Evolutionary conservation across 164 flowering plant species (phyloP).

Genomic region (Warburgia ugandensis): DNA sequence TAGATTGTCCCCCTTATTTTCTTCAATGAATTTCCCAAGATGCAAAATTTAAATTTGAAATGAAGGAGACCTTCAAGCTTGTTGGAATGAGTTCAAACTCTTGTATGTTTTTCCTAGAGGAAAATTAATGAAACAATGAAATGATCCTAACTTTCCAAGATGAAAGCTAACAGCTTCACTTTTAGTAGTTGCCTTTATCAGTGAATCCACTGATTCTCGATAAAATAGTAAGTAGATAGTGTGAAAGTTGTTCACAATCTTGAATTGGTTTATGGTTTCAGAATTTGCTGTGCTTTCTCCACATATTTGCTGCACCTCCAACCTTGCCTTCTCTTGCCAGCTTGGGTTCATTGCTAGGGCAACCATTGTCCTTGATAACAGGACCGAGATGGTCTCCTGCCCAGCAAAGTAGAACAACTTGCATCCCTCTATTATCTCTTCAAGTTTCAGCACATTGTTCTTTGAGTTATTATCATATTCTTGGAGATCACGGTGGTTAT

Average conservation of each 20-base stretch:
- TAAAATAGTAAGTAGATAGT: no score
- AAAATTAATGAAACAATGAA: no score
- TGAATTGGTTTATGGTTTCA: slow-evolving; percentile 6
- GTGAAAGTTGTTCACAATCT: slow-evolving; percentile 5
- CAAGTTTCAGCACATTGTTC: slow-evolving; percentile 17
- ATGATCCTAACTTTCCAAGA: no score
- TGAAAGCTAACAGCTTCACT: no score
- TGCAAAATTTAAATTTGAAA: no score
- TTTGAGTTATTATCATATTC: not conserved
- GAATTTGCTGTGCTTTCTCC: slow-evolving; percentile 4
- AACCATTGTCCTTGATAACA: slow-evolving; percentile 7
- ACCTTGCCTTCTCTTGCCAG: slow-evolving; percentile 12
- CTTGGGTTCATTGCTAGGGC: not conserved
- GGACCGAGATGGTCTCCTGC: slow-evolving; percentile 6
- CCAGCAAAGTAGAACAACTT: slow-evolving; percentile 13
- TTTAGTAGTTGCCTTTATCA: no score
- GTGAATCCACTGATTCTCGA: no score
- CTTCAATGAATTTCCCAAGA: no score
- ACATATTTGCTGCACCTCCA: slow-evolving; percentile 8
- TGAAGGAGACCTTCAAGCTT: no score
- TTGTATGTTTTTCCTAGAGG: no score
- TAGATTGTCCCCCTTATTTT: no score
- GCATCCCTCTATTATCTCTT: slow-evolving; percentile 35
- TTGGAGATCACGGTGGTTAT: not conserved
- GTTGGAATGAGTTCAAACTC: no score